Evolutionary conservation across 1,284 basidiomycete genomes (phyloP), one percentile per base, ranked within the genome.

Genomic region (Apiotrichum domesticum): DNA sequence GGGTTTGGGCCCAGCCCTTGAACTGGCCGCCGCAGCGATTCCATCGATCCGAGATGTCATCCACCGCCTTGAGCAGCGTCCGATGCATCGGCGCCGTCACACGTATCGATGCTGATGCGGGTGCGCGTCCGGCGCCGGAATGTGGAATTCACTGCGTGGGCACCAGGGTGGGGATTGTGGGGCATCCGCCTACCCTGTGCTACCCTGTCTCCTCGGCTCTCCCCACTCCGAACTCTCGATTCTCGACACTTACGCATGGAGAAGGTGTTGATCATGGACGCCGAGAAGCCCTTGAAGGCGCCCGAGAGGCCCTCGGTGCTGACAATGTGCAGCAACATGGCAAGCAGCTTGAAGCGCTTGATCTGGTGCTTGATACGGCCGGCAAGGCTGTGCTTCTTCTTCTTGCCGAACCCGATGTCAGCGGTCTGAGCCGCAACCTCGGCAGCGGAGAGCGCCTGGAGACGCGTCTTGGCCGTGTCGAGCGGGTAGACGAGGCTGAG

Each of bases 201-300:
- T 21, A 21, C 21, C 21, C 21, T 21, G 21, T 21, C 21, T 21
- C 21, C 21, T 21, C 21, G 21, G 21, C 21, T 21, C 21, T 21
- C 21, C 21, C 21, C 21, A 21, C 21, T 21, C 35, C 35, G 15
- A n/a, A 9, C 10, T 15, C 29, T 4, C 10, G 4, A 7, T 10
- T 34, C 6, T 9, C 32, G 10, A 35, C 15, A 84, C 92, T 70
- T 66, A 95, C 93, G 88, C 85, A 87, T 88, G 46, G 89, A 93
- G 76, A 98, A 98, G 0, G 91, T 95, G 77, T 97, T 98, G 66
- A 98, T 80, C 94, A 98, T 98, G 58, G 88, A 97, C n/a, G 96
- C 96, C 41, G 85, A 82, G 72, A 98, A 98, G 4, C 96, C 96
- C 59, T 87, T 85, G 79, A 97, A 99, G 70, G 87, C 86, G 0